Evolutionary conservation across 306 rosid species (phyloP), one percentile per base, ranked within the genome.

Genomic region (Oxytropis ochrocephala): DNA sequence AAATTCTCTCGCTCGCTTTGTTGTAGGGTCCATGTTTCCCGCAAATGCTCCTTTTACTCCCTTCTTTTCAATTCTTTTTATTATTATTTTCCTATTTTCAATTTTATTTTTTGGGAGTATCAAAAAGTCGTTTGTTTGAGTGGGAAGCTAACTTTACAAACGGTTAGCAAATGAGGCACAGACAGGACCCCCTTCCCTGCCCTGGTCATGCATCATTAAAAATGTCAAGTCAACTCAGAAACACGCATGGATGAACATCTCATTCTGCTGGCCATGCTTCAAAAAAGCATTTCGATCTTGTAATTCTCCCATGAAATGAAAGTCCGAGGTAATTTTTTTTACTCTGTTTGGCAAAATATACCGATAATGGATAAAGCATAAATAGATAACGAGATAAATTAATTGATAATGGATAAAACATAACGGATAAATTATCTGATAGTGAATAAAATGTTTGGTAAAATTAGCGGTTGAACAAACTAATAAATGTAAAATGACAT

Each of bases 91-190:
- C 0, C 11, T 10, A 18, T 49, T 67, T 51, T 24, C 10, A 17
- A 17, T 55, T 21, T 1, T 21, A 21, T 24, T 24, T 24, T 24
- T 64, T 6, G 13, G 33, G 72, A 24, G 52, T 43, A 24, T 65
- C 33, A 69, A 78, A 82, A 64, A 55, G 72, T 82, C 64, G 73
- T 77, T 84, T 47, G n/a, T 32, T 70, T 1, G 12, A 35, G 46
- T 47, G 3, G 5, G 24, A 49, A 30, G 6, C 29, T 1, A 24
- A 38, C 49, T 72, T 38, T 85, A 72, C 78, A 73, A 29, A 65
- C 41, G 14, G 54, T 43, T n/a, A 42, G 11, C 29, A 47, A 72
- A 69, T 27, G 36, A 58, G 67, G 50, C 79, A 21, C 56, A 11
- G 32, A 21, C 70, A 38, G 43, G 44, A 72, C 78, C 61, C 11